Conservation (phyloP, 1,284 basidiomycete species). For the Tremellales sp. region DNA sequence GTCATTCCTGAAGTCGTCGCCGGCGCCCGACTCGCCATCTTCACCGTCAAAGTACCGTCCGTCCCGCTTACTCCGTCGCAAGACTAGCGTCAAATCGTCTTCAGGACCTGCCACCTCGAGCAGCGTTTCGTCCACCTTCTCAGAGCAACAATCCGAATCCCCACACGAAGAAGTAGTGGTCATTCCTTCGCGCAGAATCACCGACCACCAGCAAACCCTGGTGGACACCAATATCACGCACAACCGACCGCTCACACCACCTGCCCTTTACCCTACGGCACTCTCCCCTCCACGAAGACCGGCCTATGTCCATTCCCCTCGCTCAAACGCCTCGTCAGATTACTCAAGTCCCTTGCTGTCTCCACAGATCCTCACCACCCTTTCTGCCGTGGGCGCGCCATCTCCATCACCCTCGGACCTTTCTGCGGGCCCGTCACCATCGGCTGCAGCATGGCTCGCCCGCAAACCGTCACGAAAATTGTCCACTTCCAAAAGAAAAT, state of each 20-base stretch:
- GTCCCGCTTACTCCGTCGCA: slow-evolving; percentile 21
- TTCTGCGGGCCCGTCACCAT: background rate
- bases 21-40: background rate
- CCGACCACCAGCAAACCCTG: slow-evolving; percentile 6
- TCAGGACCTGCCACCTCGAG: slow-evolving; percentile 4
- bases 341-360: background rate
- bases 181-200: slow-evolving; percentile 3
- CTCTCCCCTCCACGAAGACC: slow-evolving; percentile 23
- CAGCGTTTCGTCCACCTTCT: slow-evolving; percentile 8
- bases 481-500: background rate
- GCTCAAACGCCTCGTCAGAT: background rate
- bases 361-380: slow-evolving; percentile 7
- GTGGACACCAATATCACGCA: slow-evolving; percentile 3
- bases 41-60: slow-evolving; percentile 21
- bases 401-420: background rate
- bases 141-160: slow-evolving; percentile 3
- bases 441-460: slow-evolving; percentile 23
- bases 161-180: background rate
- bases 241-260: slow-evolving; percentile 12
- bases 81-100: slow-evolving; percentile 11
- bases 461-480: slow-evolving; percentile 16
- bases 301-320: slow-evolving; percentile 25
- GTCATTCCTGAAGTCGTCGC: slow-evolving; percentile 12
- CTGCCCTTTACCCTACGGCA: slow-evolving; percentile 21
- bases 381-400: slow-evolving; percentile 11